Evolutionary conservation across 306 rosid species (phyloP).

Genomic region (Prunus mume): DNA sequence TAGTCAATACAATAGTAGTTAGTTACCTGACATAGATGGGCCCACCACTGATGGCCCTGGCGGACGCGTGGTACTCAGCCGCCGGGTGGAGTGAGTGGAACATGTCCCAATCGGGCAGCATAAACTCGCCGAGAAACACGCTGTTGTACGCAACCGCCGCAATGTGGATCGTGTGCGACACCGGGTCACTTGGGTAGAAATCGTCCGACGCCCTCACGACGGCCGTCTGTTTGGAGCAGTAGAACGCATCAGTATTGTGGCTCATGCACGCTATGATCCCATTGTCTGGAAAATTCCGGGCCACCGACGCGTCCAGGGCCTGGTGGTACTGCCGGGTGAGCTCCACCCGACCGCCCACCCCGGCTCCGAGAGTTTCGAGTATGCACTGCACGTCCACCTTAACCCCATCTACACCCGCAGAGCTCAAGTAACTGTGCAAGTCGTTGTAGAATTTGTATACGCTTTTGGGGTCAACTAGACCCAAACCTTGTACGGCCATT

Average conservation of each 20-base stretch:
- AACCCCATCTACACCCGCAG: slow-evolving; percentile 85
- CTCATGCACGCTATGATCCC: slow-evolving; percentile 96
- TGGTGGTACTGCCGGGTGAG: slow-evolving; percentile 74
- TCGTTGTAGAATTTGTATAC: slow-evolving; percentile 65
- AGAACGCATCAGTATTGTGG: slow-evolving; percentile 85
- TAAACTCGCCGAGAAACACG: slow-evolving; percentile 86
- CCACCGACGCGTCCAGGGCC: slow-evolving; percentile 80
- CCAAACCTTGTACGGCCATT: slow-evolving; percentile 65
- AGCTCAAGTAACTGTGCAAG: slow-evolving; percentile 65
- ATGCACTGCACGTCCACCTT: slow-evolving; percentile 94
- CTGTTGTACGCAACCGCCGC: slow-evolving; percentile 87
- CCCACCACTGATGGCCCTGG: slow-evolving; percentile 92
- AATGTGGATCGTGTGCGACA: slow-evolving; percentile 83
- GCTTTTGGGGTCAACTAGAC: slow-evolving; percentile 61
- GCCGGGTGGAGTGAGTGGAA: slow-evolving; percentile 84
- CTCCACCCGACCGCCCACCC: slow-evolving; percentile 85
- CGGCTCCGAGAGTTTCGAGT: slow-evolving; percentile 74
- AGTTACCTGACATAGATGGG: slow-evolving; percentile 71
- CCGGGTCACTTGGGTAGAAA: slow-evolving; percentile 78
- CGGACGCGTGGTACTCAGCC: slow-evolving; percentile 86
- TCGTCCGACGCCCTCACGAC: slow-evolving; percentile 88
- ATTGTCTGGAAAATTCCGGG: slow-evolving; percentile 69
- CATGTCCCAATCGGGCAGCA: slow-evolving; percentile 98
- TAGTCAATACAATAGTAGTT: no score
- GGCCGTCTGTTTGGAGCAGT: slow-evolving; percentile 76